Conservation (phyloP, 768 basidiomycete species). For the Collybia sordida region DNA sequence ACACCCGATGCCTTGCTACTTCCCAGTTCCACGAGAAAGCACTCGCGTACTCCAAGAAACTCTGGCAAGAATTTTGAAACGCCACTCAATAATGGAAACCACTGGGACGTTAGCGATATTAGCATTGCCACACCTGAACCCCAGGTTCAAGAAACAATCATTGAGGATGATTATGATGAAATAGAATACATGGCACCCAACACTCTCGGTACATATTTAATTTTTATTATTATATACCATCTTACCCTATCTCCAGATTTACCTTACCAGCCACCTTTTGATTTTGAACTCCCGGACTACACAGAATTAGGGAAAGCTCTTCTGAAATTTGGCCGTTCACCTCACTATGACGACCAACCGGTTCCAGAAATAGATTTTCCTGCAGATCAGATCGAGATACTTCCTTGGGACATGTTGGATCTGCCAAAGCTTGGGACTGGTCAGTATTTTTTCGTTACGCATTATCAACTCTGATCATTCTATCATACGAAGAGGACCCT, state of each 20-base stretch:
- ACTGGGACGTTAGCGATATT: constrained; percentile 75
- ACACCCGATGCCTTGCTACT: constrained; percentile 46
- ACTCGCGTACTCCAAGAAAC: constrained; percentile 54
- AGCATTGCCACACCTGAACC: constrained; percentile 31
- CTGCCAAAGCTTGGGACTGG: constrained; percentile 24
- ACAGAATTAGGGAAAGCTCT: constrained; percentile 36
- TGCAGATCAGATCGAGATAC: constrained; percentile 16
- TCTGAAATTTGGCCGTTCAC: constrained; percentile 30
- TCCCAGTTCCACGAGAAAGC: constrained; percentile 70
- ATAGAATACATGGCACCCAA: constrained; percentile 56
- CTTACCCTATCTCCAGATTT: constrained; percentile 29
- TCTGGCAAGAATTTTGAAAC: constrained; percentile 59
- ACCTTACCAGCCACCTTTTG: constrained; percentile 41
- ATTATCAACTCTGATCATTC: not conserved
- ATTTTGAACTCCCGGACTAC: constrained; percentile 46
- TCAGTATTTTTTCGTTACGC: constrained; percentile 9
- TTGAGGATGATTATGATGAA: constrained; percentile 42
- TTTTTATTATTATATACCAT: not conserved
- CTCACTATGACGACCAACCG: constrained; percentile 27
- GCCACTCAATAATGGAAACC: constrained; percentile 60
- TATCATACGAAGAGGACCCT: constrained; percentile 28
- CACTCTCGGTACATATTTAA: constrained; percentile 29
- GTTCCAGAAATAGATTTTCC: constrained; percentile 29
- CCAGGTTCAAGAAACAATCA: constrained; percentile 23
- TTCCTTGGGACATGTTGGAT: constrained; percentile 28